Base-by-base conservation (phyloP, 2,329 filamentous ascomycete genomes). In the Ascochyta lentis region DNA sequence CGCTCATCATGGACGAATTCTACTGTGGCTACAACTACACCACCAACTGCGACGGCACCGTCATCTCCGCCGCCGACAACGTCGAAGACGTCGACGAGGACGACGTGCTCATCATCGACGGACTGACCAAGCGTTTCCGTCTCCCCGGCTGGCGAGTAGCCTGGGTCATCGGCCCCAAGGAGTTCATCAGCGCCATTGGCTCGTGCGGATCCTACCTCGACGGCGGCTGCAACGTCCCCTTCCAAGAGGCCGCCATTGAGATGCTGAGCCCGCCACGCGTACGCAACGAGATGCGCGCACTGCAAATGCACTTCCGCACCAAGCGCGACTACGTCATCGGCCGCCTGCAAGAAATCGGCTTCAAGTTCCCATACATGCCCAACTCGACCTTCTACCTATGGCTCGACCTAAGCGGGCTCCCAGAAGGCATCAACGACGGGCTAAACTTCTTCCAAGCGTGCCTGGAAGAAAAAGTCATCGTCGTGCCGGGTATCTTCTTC, bases 401-500 rank as follows among this genome's bases (percentile, higher is more conserved):
- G 88, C 79, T 90, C 22, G 86, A 88, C 62, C 73, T 87, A 50
- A 82, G 74, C 23, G 83, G 84, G 43, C 81, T 95, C 3, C 91
- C 94, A 0, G 84, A 84, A n/a, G 85, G 87, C 59, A 96, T 98
- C 75, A 89, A 90, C 56, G 94, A 98, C 74, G 94, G 94, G 8
- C 81, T 98, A 70, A 96, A 96, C 80, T 98, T 98, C 84, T 97
- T 98, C 86, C 87, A 95, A 75, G 92, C 92, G 27, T 95, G 95
- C 72, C 81, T 98, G 40, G 87, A 90, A 70, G 92, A 97, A 81
- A 96, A 96, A 83, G 91, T 96, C 64, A 97, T 97, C 71, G 92
- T 97, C 16, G 94, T 98, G 4, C 94, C 94, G 0, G 94, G 94
- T 57, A 98, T 98, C 76, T 98, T 98, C 84, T 98, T 98, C 75